Base-by-base conservation (phyloP, 331 rosid species). In the Rhamnella rubrinervis region DNA sequence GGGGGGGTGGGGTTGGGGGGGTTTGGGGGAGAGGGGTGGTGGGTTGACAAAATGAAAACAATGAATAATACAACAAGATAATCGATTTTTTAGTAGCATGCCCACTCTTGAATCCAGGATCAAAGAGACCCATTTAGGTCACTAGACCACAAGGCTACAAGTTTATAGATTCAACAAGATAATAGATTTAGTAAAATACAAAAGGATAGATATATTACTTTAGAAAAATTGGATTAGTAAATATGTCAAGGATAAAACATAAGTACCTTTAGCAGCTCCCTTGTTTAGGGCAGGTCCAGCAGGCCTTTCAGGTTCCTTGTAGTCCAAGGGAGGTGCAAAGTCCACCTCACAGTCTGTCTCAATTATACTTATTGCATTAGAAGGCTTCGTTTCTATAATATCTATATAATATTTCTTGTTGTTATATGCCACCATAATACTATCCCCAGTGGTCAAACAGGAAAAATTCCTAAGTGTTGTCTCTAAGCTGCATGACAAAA, bases 321-420 rank as follows among this genome's bases (percentile, higher is more conserved):
- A 95, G 82, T 95, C 99, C 59, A 95, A 76, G 50, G 99, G 99
- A 70, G 99, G 99, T 72, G 99, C 99, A 75, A 95, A 95, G 83
- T 95, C 99, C 61, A 95, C 99, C 82, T 95, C 99, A 82, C 99
- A 95, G 83, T 95, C 99, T 1, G 97, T 95, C 87, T 95, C 99
- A 40, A 95, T 95, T 69, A 95, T 95, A 83, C 90, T 91, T 71
- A 91, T 95, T 23, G 97, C 99, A 75, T 74, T 75, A 63, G 91
- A 85, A 71, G 99, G 99, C 82, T 87, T 95, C 19, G 96, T 55
- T 80, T 95, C 99, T 44, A 89, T 82, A 19, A 95, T 95, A 85
- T 95, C 97, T 23, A 95, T 95, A 78, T 93, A 93, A 65, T 93
- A 95, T 59, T 95, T 91, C 79, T 86, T 95, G 89, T 91, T 95